phyloP scores from a whole-genome alignment of 768 basidiomycete species.

The Coprinopsis marcescibilis region DNA sequence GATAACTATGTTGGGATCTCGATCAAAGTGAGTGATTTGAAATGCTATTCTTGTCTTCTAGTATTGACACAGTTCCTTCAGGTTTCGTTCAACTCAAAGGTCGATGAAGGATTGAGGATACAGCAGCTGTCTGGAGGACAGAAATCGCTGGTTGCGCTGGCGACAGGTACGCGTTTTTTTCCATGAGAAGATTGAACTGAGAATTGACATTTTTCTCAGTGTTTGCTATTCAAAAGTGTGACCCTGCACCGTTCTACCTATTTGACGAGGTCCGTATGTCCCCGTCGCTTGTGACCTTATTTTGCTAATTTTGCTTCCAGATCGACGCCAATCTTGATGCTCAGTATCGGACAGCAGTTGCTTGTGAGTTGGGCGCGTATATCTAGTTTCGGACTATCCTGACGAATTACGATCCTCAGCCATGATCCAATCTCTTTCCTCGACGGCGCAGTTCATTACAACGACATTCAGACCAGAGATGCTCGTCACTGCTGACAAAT shows the following conservation, averaged over 20 bases:
- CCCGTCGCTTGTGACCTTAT: background rate
- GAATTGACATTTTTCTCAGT: conserved; percentile 42
- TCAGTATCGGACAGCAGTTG: conserved; percentile 95
- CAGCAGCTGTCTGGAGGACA: conserved; percentile 97
- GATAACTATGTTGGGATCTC: conserved; percentile 97
- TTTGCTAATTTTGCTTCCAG: conserved; percentile 25
- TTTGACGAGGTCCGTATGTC: conserved; percentile 74
- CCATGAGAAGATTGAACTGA: conserved; percentile 1
- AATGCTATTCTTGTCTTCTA: background rate
- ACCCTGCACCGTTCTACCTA: conserved; percentile 98
- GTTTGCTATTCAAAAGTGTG: conserved; percentile 98
- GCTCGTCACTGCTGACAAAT: conserved; percentile 92
- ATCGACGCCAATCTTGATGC: conserved; percentile 98
- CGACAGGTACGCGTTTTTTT: conserved; percentile 53
- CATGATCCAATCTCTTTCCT: conserved; percentile 90
- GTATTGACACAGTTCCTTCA: conserved; percentile 19
- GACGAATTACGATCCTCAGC: conserved; percentile 30
- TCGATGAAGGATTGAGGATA: conserved; percentile 92
- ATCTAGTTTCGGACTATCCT: background rate
- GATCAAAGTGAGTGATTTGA: conserved; percentile 59
- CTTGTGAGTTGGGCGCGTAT: conserved; percentile 50
- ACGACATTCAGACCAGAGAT: conserved; percentile 99
- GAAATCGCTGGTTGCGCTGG: conserved; percentile 93
- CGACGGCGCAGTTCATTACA: conserved; percentile 92
- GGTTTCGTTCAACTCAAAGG: conserved; percentile 99